Evolutionary conservation across 768 basidiomycete genomes (phyloP).

Genomic region (Paxillus involutus): DNA sequence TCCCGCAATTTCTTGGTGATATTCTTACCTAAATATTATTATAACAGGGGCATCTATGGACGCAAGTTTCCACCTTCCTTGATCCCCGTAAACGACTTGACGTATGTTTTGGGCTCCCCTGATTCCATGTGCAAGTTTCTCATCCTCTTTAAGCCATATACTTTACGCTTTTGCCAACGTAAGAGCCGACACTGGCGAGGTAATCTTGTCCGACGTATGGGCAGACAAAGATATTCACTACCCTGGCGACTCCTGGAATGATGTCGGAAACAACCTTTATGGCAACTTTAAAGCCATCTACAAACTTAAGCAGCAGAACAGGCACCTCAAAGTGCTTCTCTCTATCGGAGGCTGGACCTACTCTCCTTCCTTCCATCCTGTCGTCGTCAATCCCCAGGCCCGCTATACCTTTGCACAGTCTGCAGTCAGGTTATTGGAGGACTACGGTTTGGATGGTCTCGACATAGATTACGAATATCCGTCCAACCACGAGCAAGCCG

Average conservation of each 20-base stretch:
- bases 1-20: conserved; percentile 5
- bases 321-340: conserved; percentile 77
- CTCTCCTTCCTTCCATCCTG: conserved; percentile 81
- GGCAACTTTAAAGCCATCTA: conserved; percentile 95
- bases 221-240: conserved; percentile 98
- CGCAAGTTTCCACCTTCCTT: conserved; percentile 85
- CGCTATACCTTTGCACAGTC: conserved; percentile 80
- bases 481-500: conserved; percentile 69
- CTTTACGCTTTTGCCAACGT: conserved; percentile 94
- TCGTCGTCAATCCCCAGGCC: conserved; percentile 62
- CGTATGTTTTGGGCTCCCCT: conserved; percentile 47
- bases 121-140: conserved; percentile 4
- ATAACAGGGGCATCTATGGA: conserved; percentile 87
- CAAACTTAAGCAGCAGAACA: conserved; percentile 81
- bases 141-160: conserved; percentile 58
- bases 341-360: conserved; percentile 98
- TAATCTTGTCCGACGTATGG: conserved; percentile 87
- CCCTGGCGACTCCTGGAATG: conserved; percentile 93
- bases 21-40: conserved; percentile 1
- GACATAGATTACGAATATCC: conserved; percentile 97
- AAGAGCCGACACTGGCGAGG: conserved; percentile 80
- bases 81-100: conserved; percentile 83
- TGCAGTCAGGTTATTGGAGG: conserved; percentile 78
- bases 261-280: conserved; percentile 85
- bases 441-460: conserved; percentile 90